These are phyloP conservation scores for Sarocladium brachiariae DNA, from an alignment of 2,329 filamentous ascomycete species.

Conservation along the genomic window DNA sequence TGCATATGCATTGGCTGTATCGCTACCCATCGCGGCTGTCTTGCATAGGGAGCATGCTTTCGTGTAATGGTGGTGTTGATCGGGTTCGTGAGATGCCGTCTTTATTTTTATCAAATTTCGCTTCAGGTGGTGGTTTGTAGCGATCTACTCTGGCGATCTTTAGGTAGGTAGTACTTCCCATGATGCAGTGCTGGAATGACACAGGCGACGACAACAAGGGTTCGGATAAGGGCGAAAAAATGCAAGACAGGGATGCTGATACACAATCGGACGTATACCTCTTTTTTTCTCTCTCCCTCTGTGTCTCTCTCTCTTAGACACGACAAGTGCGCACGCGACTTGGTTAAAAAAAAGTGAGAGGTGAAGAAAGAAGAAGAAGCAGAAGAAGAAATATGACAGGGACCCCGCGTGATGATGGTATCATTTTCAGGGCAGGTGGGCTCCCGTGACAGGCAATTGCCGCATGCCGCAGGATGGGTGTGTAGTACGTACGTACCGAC, in stretches of 20 bases:
- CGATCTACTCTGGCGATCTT: no score
- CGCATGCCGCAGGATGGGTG: constrained; percentile 5
- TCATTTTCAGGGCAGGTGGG: background rate
- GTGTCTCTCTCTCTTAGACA: no score
- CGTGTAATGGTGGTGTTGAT: background rate
- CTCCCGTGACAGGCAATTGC: constrained; percentile 8
- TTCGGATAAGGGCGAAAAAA: constrained; percentile 4
- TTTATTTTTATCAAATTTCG: no score
- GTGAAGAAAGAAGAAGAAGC: background rate
- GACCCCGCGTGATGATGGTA: constrained; percentile 8
- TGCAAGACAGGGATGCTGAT: background rate
- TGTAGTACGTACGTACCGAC: background rate
- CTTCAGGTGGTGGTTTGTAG: no score
- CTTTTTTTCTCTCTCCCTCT: background rate
- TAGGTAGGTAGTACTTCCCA: no score
- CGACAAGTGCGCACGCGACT: constrained; percentile 4
- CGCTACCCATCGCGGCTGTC: constrained; percentile 5
- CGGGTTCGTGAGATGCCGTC: no score
- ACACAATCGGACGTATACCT: constrained; percentile 3
- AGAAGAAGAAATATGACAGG: background rate
- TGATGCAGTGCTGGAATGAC: no score
- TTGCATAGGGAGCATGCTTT: background rate
- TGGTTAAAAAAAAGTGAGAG: background rate
- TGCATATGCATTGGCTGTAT: constrained; percentile 1
- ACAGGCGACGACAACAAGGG: background rate